Evolutionary conservation across 495 filamentous ascomycete species (phyloP), one percentile per base, ranked within the genome.

Genomic region (Ascodesmis nigricans): DNA sequence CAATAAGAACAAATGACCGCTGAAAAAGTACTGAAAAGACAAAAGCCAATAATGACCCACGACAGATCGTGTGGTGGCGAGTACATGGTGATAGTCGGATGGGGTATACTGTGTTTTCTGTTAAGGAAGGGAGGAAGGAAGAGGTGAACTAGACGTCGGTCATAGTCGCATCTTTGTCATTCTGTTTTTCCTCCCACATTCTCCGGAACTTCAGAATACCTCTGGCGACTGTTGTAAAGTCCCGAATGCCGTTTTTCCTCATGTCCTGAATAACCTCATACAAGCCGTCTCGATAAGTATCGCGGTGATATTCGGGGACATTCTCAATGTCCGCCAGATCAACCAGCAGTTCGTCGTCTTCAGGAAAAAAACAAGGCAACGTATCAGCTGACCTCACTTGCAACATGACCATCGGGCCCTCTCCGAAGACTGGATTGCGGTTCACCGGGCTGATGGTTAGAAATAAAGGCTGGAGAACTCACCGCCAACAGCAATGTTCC

Each of bases 301-400:
- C 59, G 53, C 67, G 69, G 44, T 80, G 69, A 54, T 78, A 71
- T 40, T 69, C 64, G 14, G 59, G 67, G 44, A 69, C 70, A 31
- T 73, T 72, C 46, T 82, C 78, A 34, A 71, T 55, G 20, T 70
- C 68, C 40, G 80, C 80, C 48, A 93, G 68, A 40, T 90, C 69
- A 36, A 80, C 62, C 31, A 92, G 71, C 31, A 91, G 76, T 47
- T 74, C 71, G 53, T 87, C 76, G 66, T 90, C 83, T 91, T 52
- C 28, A 55, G n/a, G 9, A 59, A 56, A 65, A 59, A 55, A 54
- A 54, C 49, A 52, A 55, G 58, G 57, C 53, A 53, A 58, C n/a
- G n/a, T n/a, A 72, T 80, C 63, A 77, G 71, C 57, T 59, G 61
- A 55, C 50, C 58, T 50, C 58, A 55, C 52, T 53, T 51, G 57